Evolutionary conservation across 164 flowering plant genomes (phyloP).

Genomic region (Annona squamosa): DNA sequence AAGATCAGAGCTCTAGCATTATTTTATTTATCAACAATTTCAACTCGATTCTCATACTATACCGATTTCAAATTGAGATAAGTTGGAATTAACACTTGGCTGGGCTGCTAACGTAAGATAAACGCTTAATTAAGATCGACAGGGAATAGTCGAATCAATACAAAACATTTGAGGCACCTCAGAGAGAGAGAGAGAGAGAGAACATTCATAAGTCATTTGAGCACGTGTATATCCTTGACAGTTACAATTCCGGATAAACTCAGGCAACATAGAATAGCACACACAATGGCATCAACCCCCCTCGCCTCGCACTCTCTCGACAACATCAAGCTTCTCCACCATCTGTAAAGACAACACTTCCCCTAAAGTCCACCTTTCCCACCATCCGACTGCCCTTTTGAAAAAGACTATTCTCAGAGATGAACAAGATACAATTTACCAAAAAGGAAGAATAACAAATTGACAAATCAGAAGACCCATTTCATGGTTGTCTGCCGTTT

Average conservation of each 20-base stretch:
- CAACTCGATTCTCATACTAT: no score
- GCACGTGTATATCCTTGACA: not conserved
- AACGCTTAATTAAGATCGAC: no score
- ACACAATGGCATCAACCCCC: not conserved
- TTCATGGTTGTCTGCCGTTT: constrained; percentile 32
- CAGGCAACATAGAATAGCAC: not conserved
- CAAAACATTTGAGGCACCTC: no score
- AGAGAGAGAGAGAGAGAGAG: not conserved
- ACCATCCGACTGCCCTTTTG: not conserved
- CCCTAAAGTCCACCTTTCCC: not conserved
- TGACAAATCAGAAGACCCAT: not conserved
- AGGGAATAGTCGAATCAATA: no score
- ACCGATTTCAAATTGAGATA: no score
- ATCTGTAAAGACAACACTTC: not conserved
- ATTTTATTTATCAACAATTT: no score
- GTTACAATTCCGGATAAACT: constrained; percentile 13
- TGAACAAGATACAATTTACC: not conserved
- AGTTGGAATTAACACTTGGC: no score
- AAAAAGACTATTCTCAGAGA: constrained; percentile 7
- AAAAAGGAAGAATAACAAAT: not conserved
- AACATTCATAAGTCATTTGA: constrained; percentile 2
- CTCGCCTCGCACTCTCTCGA: not conserved
- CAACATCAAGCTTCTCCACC: constrained; percentile 4
- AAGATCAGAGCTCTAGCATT: no score
- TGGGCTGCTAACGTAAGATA: no score